These are phyloP conservation scores for Globisporangium iwayamae DNA, from an alignment of 352 stramenopile species.

Conservation along the genomic window DNA sequence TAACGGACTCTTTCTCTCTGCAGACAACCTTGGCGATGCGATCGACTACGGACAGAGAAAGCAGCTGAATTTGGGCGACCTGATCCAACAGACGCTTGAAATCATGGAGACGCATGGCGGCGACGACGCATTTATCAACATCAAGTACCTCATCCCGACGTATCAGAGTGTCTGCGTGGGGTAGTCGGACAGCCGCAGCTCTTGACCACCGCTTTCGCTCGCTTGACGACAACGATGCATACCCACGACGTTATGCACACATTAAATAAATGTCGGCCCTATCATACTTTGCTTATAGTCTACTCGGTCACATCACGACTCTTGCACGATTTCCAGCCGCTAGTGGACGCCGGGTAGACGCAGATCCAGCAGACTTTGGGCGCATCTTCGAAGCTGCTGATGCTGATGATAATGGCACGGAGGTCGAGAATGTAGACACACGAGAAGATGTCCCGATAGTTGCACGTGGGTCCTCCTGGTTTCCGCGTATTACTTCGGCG, in stretches of 20 bases:
- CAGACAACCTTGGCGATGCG: slow-evolving; percentile 94
- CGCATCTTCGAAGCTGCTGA: slow-evolving; percentile 4
- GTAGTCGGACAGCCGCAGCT: slow-evolving; percentile 15
- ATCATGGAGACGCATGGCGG: slow-evolving; percentile 95
- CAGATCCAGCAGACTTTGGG: slow-evolving; percentile 25
- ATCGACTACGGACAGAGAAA: slow-evolving; percentile 97
- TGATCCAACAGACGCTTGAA: slow-evolving; percentile 97
- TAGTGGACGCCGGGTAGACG: neutral
- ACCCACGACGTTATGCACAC: slow-evolving; percentile 1
- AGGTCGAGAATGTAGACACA: neutral
- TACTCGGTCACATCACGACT: neutral
- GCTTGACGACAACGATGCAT: slow-evolving; percentile 7
- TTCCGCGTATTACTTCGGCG: neutral
- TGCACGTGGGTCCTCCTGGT: slow-evolving; percentile 4
- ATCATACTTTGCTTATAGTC: neutral
- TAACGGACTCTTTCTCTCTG: neutral
- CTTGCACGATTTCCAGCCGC: neutral
- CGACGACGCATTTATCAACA: slow-evolving; percentile 98
- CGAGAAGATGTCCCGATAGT: no score
- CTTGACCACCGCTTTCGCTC: neutral
- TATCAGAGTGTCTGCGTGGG: slow-evolving; percentile 92
- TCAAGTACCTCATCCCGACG: slow-evolving; percentile 97
- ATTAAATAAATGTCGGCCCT: slow-evolving; percentile 10
- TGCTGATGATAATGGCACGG: neutral
- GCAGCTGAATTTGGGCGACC: slow-evolving; percentile 92